Conservation (phyloP, 164 flowering plant species). For the Liquidambar formosana region DNA sequence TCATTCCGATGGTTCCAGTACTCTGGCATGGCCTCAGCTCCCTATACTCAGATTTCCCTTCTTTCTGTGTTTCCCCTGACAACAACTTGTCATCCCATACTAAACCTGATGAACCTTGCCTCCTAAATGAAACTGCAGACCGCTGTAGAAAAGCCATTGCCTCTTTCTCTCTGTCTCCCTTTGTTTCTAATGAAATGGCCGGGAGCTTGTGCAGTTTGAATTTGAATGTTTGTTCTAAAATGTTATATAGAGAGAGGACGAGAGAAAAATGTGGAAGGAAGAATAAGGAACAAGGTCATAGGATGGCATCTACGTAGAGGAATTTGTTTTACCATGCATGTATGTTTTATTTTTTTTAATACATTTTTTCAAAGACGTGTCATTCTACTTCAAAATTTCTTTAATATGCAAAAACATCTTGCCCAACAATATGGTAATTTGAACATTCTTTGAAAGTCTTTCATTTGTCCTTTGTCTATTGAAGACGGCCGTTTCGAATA, state of each 20-base stretch:
- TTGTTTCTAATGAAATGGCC: background rate
- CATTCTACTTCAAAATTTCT: no score
- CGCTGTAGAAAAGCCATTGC: conserved; percentile 27
- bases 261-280: background rate
- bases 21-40: conserved; percentile 16
- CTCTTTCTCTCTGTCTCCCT: background rate
- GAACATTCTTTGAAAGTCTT: no score
- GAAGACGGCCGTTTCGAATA: no score
- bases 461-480: no score
- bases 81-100: conserved; percentile 27
- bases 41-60: conserved; percentile 7
- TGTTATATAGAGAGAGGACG: background rate
- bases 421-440: no score
- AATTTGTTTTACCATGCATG: background rate
- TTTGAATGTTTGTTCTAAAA: background rate
- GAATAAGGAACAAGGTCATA: background rate
- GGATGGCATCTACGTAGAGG: background rate
- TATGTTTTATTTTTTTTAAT: background rate
- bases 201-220: background rate
- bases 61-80: conserved; percentile 9
- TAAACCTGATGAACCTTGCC: conserved; percentile 34
- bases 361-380: no score
- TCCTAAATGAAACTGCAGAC: conserved; percentile 28
- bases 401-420: no score
- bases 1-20: background rate